Base-by-base conservation (phyloP, 2,329 filamentous ascomycete species). In the Fusarium aywerte region DNA sequence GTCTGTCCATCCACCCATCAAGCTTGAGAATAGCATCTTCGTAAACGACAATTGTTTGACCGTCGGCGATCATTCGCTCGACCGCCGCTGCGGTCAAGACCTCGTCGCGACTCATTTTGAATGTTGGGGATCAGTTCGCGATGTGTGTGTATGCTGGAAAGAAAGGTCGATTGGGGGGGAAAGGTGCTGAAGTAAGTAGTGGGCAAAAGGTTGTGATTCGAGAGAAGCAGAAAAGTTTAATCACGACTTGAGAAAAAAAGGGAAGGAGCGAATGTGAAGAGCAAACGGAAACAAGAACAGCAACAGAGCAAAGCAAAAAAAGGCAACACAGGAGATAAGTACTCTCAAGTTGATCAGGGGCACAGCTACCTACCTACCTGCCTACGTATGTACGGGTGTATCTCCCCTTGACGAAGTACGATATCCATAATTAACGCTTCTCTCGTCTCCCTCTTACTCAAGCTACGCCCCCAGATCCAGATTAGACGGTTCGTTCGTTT, bases 1-100 rank as follows among this genome's bases (percentile, higher is more conserved):
- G 87, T 56, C 78, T 82, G 54, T 83, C 74, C 67, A 89, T 80
- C 87, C 87, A 90, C 40, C 79, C 77, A 69, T 87, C 84, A 35
- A 89, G 82, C 56, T 81, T 80, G 67, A 89, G 77, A 16, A 86
- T 83, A 50, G 79, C 71, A 42, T 84, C 86, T 43, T 88, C 81
- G 66, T 82, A 83, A 54, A 89, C 83, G 67, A 89, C 82, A 54
- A 89, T 83, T 15, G 78, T 81, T 29, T 84, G 79, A 58, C 85
- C 86, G 47, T 85, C 79, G 29, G 84, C 84, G 66, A 89, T 84
- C 76, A 85, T 76, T 33, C 71, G 76, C 70, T 85, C 80, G 65
- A 89, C 79, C 56, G 79, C 78, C n/a, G 74, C 74, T 31, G 81
- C 76, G 23, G 81, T 77, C 39, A 87, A 66, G 54, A 83, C 72